phyloP scores from a whole-genome alignment of 2,329 filamentous ascomycete genomes.

The Ascomycota sp. region DNA sequence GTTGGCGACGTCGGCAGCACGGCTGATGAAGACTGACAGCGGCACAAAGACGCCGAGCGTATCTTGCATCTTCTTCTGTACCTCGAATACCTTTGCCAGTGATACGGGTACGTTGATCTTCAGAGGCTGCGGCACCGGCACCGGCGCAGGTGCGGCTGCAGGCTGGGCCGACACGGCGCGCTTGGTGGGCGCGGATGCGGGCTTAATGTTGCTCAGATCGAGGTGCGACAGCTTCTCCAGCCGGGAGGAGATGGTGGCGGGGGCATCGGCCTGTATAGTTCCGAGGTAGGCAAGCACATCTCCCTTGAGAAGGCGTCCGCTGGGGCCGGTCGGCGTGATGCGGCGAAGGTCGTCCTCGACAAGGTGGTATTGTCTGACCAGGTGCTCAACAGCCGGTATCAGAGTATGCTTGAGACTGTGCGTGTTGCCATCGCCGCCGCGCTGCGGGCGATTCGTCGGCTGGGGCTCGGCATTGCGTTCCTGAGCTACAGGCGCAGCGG shows the following conservation, averaged over 20 bases:
- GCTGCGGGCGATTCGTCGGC: slow-evolving; percentile 11
- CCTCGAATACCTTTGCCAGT: slow-evolving; percentile 55
- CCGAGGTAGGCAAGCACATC: slow-evolving; percentile 86
- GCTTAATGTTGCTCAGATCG: slow-evolving; percentile 88
- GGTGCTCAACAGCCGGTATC: slow-evolving; percentile 63
- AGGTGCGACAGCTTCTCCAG: slow-evolving; percentile 64
- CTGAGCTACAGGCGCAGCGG: slow-evolving; percentile 1
- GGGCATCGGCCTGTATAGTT: slow-evolving; percentile 49
- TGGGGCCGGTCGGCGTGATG: slow-evolving; percentile 75
- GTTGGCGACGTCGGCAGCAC: slow-evolving; percentile 74
- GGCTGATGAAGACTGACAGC: slow-evolving; percentile 67
- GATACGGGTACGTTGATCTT: slow-evolving; percentile 58
- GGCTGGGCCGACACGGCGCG: slow-evolving; percentile 15
- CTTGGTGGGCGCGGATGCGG: slow-evolving; percentile 38
- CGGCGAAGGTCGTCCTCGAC: slow-evolving; percentile 54
- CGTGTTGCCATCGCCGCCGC: slow-evolving; percentile 21
- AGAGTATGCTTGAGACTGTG: slow-evolving; percentile 51
- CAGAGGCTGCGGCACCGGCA: slow-evolving; percentile 22
- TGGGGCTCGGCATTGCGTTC: slow-evolving; percentile 24
- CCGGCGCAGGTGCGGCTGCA: slow-evolving; percentile 13
- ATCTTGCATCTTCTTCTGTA: slow-evolving; percentile 61
- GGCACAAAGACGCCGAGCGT: slow-evolving; percentile 65
- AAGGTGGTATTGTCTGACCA: slow-evolving; percentile 63
- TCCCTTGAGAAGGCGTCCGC: slow-evolving; percentile 78
- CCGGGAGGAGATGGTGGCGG: slow-evolving; percentile 46